Conservation (phyloP, 2,329 filamentous ascomycete species). For the Alternaria dauci region DNA sequence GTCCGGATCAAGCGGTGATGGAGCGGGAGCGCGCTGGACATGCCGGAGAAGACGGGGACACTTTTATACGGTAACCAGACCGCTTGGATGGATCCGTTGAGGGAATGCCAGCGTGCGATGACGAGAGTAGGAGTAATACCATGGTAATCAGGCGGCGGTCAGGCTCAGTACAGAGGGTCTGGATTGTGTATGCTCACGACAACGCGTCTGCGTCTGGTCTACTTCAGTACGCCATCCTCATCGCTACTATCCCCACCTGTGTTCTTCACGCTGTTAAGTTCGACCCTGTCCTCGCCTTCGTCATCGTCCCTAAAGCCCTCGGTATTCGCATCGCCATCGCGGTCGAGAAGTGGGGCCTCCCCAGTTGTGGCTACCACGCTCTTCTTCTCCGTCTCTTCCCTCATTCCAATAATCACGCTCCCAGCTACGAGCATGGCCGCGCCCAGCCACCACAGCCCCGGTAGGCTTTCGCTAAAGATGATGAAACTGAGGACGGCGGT, state of each 20-base stretch:
- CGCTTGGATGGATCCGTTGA: neutral
- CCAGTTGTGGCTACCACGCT: slow-evolving; percentile 34
- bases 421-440: slow-evolving; percentile 76
- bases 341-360: slow-evolving; percentile 32
- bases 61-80: neutral
- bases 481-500: slow-evolving; percentile 75
- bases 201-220: slow-evolving; percentile 11
- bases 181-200: neutral
- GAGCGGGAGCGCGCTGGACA: neutral
- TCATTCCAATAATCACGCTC: slow-evolving; percentile 78
- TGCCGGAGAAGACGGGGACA: neutral
- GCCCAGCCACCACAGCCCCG: slow-evolving; percentile 79
- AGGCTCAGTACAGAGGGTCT: slow-evolving; percentile 4
- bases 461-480: slow-evolving; percentile 76
- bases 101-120: neutral
- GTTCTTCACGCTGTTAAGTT: slow-evolving; percentile 41
- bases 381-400: slow-evolving; percentile 63
- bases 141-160: neutral
- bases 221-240: slow-evolving; percentile 44
- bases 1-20: slow-evolving; percentile 1
- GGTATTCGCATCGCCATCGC: slow-evolving; percentile 23
- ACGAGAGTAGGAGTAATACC: neutral
- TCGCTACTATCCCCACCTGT: slow-evolving; percentile 34
- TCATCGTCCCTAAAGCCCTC: slow-evolving; percentile 49
- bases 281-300: slow-evolving; percentile 33